Evolutionary conservation across 2,329 filamentous ascomycete species (phyloP), one percentile per base, ranked within the genome.

Genomic region (Phaeosphaeriaceae sp.): DNA sequence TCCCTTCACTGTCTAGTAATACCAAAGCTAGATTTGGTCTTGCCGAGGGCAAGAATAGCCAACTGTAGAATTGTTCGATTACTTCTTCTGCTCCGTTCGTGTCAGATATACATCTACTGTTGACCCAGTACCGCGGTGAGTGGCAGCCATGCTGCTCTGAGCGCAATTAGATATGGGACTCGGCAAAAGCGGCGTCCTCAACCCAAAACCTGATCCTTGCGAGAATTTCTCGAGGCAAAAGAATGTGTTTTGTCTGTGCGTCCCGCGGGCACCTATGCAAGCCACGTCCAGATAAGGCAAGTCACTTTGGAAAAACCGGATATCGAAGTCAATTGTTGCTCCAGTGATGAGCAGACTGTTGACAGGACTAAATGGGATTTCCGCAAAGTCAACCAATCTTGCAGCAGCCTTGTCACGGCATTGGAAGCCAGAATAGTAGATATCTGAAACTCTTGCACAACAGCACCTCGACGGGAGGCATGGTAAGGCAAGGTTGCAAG

Each of bases 401-500:
- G 23, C 23, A 26, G 17, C 26, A 9, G n/a, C 11, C 16, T 20
- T 21, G 29, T 21, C 7, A 38, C 37, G 15, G 44, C 15, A 15
- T 16, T 39, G 20, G 50, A 44, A 42, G 38, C 40, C 21, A 16
- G 35, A 20, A 23, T 23, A 7, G 32, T 8, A 26, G 11, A 26
- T 9, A 11, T 15, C 40, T 58, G 58, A 58, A 62, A 63, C 56
- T 15, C 44, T 51, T 42, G 53, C 53, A 61, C 54, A 26, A 20
- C 35, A 35, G 29, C 37, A 9, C 39, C n/a, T 47, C 36, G n/a
- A 38, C 42, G 21, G 28, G 28, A 32, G 43, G 44, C 29, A 36
- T 26, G 41, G 45, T 26, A 13, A 46, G 43, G 56, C 55, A 61
- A 58, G 61, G 59, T 57, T 58, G 46, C 42, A 45, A 54, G 44